Base-by-base conservation (phyloP, 1,284 basidiomycete genomes). In the Xanthoconium separans region DNA sequence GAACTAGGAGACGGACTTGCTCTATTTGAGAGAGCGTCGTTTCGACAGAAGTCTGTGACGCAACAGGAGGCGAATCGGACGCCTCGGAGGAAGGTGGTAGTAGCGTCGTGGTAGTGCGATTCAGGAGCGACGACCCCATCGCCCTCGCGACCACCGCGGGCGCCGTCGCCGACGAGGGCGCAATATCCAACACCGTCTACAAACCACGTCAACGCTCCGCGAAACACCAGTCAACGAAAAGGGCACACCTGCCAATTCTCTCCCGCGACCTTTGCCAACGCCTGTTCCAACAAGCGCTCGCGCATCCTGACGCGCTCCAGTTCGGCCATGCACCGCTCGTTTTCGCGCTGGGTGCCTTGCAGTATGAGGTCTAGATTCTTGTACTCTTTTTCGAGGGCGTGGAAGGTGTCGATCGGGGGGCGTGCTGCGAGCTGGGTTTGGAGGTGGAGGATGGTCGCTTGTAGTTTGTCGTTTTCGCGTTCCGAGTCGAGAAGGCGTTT, bases 291-390 rank as follows among this genome's bases (percentile, higher is more conserved):
- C 72, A 81, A 75, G 68, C 87, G 86, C 72, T 89, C 86, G 47
- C 87, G 75, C 27, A 75, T 75, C 58, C 75, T 52, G 47, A 85
- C 86, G n/a, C 84, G 76, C 56, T 89, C 87, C 3, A 89, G 73
- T 55, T 89, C 86, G 0, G 79, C 75, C 87, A 90, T 90, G 57
- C 83, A 86, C 43, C 85, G 75, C 61, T 89, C 87, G 58, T 91
- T 91, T 71, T 91, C 88, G 49, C 86, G 72, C 58, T 89, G 87
- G 0, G 87, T 89, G 0, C 88, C 89, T 56, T 87, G 80, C 0
- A 90, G 69, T 4, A 91, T 72, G 13, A 91, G 72, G 37, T 89
- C 88, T 1, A 89, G 73, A 55, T 85, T 86, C 61, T 81, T 83
- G 61, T 84, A 82, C 60, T 91, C 88, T 61, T 81, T 83, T 66